Percentiles rank a stretch among this genome's conserved stretches.
Evolutionary conservation across 257 asterid species (phyloP).

Genomic region (Plantago ovata): DNA sequence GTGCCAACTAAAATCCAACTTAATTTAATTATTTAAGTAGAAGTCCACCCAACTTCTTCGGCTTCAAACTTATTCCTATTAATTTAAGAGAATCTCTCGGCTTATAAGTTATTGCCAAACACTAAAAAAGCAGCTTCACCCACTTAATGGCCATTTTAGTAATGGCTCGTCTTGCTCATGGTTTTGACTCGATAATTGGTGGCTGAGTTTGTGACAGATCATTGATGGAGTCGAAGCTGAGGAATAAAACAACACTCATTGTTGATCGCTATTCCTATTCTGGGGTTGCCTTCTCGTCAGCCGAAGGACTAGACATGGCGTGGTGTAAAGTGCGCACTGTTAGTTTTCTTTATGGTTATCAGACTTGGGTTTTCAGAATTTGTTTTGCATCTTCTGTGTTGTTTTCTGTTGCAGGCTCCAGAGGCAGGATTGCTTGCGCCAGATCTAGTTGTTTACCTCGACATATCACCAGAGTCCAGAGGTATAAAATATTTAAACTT

Average conservation of each 20-base stretch:
- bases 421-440: constrained; percentile 91
- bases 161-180: constrained; percentile 2
- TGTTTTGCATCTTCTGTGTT: neutral
- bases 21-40: too few species aligned
- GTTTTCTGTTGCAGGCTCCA: constrained; percentile 61
- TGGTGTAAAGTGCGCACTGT: constrained; percentile 75
- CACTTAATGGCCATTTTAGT: neutral
- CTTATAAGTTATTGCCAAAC: too few species aligned
- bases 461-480: constrained; percentile 90
- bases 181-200: neutral
- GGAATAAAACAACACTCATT: constrained; percentile 72
- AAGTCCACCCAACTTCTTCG: too few species aligned
- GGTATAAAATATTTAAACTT: constrained; percentile 35
- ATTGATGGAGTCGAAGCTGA: constrained; percentile 77
- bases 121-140: too few species aligned
- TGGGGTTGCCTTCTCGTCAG: constrained; percentile 91
- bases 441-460: constrained; percentile 85
- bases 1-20: too few species aligned
- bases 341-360: neutral
- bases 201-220: constrained; percentile 38
- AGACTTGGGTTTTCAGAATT: constrained; percentile 6
- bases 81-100: too few species aligned
- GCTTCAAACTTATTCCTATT: too few species aligned
- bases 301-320: constrained; percentile 80
- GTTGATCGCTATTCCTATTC: constrained; percentile 87